phyloP scores from a whole-genome alignment of 1,139 yeast species.

The Schwanniomyces etchellsii region DNA sequence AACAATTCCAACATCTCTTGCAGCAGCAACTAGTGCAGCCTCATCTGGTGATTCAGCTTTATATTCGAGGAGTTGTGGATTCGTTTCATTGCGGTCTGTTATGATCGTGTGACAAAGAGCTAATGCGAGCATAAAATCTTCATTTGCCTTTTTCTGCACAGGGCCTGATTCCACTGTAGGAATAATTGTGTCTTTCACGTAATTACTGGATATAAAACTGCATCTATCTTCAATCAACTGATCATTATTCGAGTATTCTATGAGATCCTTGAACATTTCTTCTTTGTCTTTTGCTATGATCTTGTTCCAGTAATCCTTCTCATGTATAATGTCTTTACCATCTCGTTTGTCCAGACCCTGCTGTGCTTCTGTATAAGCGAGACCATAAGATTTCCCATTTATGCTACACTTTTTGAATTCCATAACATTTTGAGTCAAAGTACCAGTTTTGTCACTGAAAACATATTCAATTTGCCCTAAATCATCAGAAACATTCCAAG shows the following conservation, averaged over 20 bases:
- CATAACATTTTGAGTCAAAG: constrained; percentile 94
- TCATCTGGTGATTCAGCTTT: constrained; percentile 99
- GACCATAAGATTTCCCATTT: constrained; percentile 81
- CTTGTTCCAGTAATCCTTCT: constrained; percentile 55
- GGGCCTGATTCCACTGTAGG: constrained; percentile 27
- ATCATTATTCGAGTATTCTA: constrained; percentile 42
- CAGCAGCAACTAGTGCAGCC: constrained; percentile 90
- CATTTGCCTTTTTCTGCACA: constrained; percentile 60
- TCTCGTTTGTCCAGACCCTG: constrained; percentile 88
- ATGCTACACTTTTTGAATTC: constrained; percentile 92
- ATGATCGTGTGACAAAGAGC: constrained; percentile 92
- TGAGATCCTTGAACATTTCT: constrained; percentile 57
- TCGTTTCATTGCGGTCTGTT: constrained; percentile 58
- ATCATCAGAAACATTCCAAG: constrained; percentile 97
- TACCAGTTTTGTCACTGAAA: constrained; percentile 95
- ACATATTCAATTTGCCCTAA: constrained; percentile 94
- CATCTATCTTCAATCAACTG: constrained; percentile 61
- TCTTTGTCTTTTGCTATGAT: constrained; percentile 60
- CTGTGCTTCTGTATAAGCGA: constrained; percentile 93
- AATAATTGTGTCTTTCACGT: constrained; percentile 30
- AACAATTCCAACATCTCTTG: constrained; percentile 86
- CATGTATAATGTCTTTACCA: constrained; percentile 73
- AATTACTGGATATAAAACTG: constrained; percentile 74
- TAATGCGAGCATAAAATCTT: constrained; percentile 78
- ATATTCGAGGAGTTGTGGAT: constrained; percentile 50